Conservation (phyloP, 73 alveolate genomes). For the Stentor coeruleus region DNA sequence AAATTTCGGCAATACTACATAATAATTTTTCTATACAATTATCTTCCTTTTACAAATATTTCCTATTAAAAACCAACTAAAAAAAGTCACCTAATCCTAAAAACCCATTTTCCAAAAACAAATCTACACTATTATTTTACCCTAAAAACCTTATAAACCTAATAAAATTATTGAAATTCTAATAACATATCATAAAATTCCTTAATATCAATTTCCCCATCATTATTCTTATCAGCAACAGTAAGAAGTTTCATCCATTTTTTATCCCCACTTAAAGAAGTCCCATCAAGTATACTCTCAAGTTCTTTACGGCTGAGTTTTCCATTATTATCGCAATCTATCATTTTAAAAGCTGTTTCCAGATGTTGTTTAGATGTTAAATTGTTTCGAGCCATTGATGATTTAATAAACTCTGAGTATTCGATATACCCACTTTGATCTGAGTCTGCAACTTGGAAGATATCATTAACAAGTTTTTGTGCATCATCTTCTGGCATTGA, state of each 20-base stretch:
- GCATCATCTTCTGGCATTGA: neutral
- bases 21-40: too few relatives aligned
- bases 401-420: neutral
- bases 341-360: neutral
- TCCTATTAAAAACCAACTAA: too few relatives aligned
- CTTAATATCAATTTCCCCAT: neutral
- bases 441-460: neutral
- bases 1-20: too few relatives aligned
- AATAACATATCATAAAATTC: neutral
- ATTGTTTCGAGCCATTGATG: neutral
- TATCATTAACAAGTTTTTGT: neutral
- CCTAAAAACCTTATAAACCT: too few relatives aligned
- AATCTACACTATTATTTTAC: too few relatives aligned
- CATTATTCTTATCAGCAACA: conserved; percentile 2
- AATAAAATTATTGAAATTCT: too few relatives aligned
- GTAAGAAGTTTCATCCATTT: neutral
- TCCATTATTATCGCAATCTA: neutral
- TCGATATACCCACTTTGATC: conserved; percentile 7
- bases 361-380: neutral
- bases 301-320: neutral
- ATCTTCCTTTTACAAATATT: too few relatives aligned
- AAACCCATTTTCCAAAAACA: too few relatives aligned
- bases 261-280: neutral
- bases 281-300: neutral
- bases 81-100: too few relatives aligned